Base-by-base conservation (phyloP, 1,139 yeast species). In the Taphrina populina region DNA sequence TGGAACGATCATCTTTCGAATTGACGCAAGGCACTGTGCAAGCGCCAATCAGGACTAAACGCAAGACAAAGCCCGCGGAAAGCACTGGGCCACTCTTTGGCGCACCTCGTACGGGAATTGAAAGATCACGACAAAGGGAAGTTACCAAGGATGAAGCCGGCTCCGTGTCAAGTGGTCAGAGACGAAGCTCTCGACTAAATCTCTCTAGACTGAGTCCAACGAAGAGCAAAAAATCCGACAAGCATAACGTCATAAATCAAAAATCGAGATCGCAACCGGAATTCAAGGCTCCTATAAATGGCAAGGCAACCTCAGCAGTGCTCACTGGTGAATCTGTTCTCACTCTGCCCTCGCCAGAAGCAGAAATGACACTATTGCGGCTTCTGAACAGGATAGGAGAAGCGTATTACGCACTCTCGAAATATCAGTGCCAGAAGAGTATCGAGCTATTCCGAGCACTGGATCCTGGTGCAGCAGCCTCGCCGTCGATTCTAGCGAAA, bases 401-500 rank as follows among this genome's bases (percentile, higher is more conserved):
- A 62, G 84, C 84, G 11, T 79, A 72, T 66, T 80, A 82, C 62
- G 78, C 86, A 13, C 76, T 84, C 71, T 72, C 81, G 58, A 74
- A 77, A 45, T 90, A 78, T 69, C 92, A 88, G 66, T 86, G 95
- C 63, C 82, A 81, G 65, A 83, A 84, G 64, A 95, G 96, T 0
- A 81, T 88, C 7, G 71, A 92, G 57, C 73, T 80, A 1, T 73
- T 92, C 40, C 81, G 81, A 56, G 71, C 80, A 4, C 74, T 88
- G 17, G 81, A 92, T 0, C 81, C 77, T 6, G 66, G 73, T 20
- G 95, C 87, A 63, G 74, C 77, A 55, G 76, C 80, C 39, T 83
- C 95, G 13, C 95, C 96, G 0, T 88, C 95, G 88, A 95, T 88
- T 6, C 74, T 87, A 53, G 79, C 90, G 36, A 83, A 83, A 64